These are phyloP conservation scores for Forsythia suspensa DNA, from an alignment of 257 asterid species.

Conservation along the genomic window DNA sequence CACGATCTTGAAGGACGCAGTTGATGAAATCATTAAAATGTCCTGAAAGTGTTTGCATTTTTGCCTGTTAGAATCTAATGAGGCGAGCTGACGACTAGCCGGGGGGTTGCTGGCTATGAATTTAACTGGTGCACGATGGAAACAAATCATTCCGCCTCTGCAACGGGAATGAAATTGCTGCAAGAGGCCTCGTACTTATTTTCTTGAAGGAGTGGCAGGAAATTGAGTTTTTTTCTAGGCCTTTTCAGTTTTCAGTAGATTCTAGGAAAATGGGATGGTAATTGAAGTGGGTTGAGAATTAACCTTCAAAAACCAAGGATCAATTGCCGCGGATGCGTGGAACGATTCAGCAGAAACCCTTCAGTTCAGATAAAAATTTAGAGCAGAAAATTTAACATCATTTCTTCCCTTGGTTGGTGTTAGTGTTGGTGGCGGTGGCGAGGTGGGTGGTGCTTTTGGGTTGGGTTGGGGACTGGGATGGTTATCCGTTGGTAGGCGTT, in stretches of 20 bases:
- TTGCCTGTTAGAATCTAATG: neutral
- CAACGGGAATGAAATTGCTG: constrained; percentile 55
- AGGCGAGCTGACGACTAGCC: constrained; percentile 32
- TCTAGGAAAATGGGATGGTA: constrained; percentile 49
- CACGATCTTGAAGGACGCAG: constrained; percentile 42
- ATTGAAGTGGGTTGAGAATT: constrained; percentile 33
- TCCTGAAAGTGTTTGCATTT: constrained; percentile 41
- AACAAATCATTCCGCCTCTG: constrained; percentile 69
- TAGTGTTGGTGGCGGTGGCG: too few relatives aligned
- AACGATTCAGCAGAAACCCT: too few relatives aligned
- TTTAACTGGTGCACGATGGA: constrained; percentile 31
- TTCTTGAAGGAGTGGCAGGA: too few relatives aligned
- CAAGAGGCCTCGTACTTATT: neutral
- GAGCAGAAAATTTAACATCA: too few relatives aligned
- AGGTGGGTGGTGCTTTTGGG: too few relatives aligned
- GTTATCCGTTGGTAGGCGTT: too few relatives aligned
- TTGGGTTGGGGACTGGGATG: too few relatives aligned
- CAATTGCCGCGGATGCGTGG: neutral
- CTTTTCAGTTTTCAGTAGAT: constrained; percentile 48
- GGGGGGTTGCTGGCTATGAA: constrained; percentile 58
- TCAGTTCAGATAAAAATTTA: too few relatives aligned
- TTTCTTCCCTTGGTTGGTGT: too few relatives aligned
- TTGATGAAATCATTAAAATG: constrained; percentile 52
- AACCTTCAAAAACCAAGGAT: constrained; percentile 83
- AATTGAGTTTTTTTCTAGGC: constrained; percentile 55